A percentile compares a stretch with the other conserved stretches of the same genome.
These are phyloP conservation scores for Claviceps arundinis DNA, from an alignment of 2,329 filamentous ascomycete species.

Conservation along the genomic window DNA sequence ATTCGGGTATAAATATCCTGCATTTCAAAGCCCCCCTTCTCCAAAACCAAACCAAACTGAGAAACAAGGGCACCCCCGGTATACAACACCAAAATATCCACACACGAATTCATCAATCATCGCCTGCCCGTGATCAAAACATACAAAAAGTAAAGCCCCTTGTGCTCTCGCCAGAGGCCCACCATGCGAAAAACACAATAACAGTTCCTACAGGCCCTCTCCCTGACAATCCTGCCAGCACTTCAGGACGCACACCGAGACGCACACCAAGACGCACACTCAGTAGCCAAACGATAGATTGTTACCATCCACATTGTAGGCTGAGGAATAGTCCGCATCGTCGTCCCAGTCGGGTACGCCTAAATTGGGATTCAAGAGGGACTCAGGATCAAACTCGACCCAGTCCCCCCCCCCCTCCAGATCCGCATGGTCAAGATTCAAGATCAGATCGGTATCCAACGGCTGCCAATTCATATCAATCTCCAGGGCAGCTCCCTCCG, in stretches of 20 bases:
- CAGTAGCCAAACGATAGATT: constrained; percentile 18
- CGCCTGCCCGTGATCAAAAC: not conserved
- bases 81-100: not conserved
- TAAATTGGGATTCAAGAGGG: constrained; percentile 14
- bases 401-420: constrained; percentile 11
- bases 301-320: constrained; percentile 36
- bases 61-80: not conserved
- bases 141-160: not conserved
- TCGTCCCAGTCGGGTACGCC: constrained; percentile 34
- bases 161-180: too few species aligned
- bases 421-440: constrained; percentile 26
- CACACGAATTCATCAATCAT: not conserved
- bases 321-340: constrained; percentile 35
- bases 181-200: too few species aligned
- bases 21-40: constrained; percentile 8
- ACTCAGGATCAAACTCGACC: constrained; percentile 16
- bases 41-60: not conserved
- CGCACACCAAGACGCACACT: not conserved
- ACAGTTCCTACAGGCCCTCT: too few species aligned
- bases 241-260: not conserved
- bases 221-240: too few species aligned
- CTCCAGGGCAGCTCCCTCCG: constrained; percentile 39
- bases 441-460: constrained; percentile 31
- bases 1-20: constrained; percentile 17
- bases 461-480: constrained; percentile 38